Percentiles rank a stretch among this genome's conserved stretches.
Evolutionary conservation across 108 stramenopile species (phyloP).

Genomic region (Mediolabrus comicus): DNA sequence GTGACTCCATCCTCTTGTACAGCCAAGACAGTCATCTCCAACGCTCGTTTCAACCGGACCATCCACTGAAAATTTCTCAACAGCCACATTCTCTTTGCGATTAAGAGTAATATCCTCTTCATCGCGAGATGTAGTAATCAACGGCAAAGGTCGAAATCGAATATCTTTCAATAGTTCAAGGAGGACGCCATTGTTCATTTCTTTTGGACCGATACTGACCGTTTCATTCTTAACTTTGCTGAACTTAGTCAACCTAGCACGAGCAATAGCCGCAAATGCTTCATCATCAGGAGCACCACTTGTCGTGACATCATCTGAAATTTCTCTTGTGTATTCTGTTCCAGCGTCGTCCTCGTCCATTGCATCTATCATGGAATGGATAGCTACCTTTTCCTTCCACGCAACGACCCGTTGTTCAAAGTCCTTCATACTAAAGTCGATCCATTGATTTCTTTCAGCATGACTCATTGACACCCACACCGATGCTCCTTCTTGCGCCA

Average conservation of each 20-base stretch:
- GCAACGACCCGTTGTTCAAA: slow-evolving; percentile 68
- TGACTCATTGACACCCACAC: slow-evolving; percentile 61
- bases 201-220: background rate
- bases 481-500: slow-evolving; percentile 74
- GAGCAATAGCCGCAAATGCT: slow-evolving; percentile 5
- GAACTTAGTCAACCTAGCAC: slow-evolving; percentile 17
- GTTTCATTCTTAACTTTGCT: slow-evolving; percentile 20
- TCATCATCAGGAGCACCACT: slow-evolving; percentile 12
- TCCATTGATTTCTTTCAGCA: slow-evolving; percentile 54
- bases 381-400: slow-evolving; percentile 85
- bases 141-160: slow-evolving; percentile 77
- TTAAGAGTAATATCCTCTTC: slow-evolving; percentile 36
- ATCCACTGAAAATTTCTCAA: slow-evolving; percentile 76
- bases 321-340: slow-evolving; percentile 13
- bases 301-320: slow-evolving; percentile 24
- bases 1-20: slow-evolving; percentile 81
- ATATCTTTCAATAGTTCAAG: slow-evolving; percentile 75
- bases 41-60: slow-evolving; percentile 78
- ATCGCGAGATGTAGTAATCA: slow-evolving; percentile 50
- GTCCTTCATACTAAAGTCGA: slow-evolving; percentile 69
- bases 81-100: slow-evolving; percentile 22
- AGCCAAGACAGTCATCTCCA: slow-evolving; percentile 85
- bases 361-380: slow-evolving; percentile 60
- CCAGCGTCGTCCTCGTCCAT: slow-evolving; percentile 18
- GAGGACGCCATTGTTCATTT: slow-evolving; percentile 52